Conservation (phyloP, 78 protist species). For the Dictyostelium purpureum region DNA sequence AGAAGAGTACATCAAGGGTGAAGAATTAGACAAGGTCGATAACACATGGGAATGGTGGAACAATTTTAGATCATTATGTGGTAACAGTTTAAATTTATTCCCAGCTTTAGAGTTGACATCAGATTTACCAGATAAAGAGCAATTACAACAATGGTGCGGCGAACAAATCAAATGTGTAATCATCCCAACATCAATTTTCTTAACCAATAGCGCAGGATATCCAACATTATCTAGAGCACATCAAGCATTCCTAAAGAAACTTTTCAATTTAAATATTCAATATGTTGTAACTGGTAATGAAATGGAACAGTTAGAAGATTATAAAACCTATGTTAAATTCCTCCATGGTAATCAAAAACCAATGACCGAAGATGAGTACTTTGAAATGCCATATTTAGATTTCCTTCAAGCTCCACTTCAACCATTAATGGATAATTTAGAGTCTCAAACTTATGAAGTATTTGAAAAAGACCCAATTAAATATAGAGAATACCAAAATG, state of each 20-base stretch:
- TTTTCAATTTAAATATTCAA: constrained; percentile 56
- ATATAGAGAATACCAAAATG: constrained; percentile 85
- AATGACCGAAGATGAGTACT: constrained; percentile 3
- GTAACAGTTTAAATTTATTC: constrained; percentile 56
- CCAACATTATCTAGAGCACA: constrained; percentile 89
- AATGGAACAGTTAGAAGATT: constrained; percentile 14
- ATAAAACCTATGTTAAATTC: neutral
- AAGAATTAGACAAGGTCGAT: neutral
- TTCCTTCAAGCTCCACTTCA: constrained; percentile 63
- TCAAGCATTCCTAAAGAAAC: constrained; percentile 55
- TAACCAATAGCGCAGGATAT: constrained; percentile 82
- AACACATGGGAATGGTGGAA: constrained; percentile 89
- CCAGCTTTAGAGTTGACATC: constrained; percentile 73
- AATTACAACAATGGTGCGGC: constrained; percentile 83
- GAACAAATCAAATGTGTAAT: constrained; percentile 87
- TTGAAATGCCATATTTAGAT: constrained; percentile 67
- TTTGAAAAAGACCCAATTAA: constrained; percentile 98
- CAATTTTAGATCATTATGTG: constrained; percentile 70
- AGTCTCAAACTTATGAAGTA: constrained; percentile 95
- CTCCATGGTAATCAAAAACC: constrained; percentile 47
- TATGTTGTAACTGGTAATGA: constrained; percentile 28
- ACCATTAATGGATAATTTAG: constrained; percentile 97
- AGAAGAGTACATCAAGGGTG: neutral
- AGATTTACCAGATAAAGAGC: constrained; percentile 47
- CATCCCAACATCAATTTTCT: constrained; percentile 83